Conservation (phyloP, 2,329 filamentous ascomycete genomes). For the Fusarium torreyae region DNA sequence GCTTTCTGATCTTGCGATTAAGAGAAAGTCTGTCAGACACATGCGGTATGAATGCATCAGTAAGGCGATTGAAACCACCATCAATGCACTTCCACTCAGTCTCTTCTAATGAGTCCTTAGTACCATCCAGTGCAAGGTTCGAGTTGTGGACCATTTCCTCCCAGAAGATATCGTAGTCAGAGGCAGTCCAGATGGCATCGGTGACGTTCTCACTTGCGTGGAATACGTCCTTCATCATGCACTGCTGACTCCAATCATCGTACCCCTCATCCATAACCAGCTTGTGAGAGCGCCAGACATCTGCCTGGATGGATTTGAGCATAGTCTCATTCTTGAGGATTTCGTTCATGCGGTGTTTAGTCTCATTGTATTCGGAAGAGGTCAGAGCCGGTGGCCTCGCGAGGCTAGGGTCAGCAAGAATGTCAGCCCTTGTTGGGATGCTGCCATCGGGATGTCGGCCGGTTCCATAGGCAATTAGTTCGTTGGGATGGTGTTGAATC, state of each 20-base stretch:
- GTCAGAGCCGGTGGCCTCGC: constrained; percentile 5
- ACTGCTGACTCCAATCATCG: constrained; percentile 25
- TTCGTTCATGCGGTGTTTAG: constrained; percentile 25
- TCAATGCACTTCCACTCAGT: constrained; percentile 34
- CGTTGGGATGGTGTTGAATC: constrained; percentile 61
- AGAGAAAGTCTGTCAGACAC: neutral
- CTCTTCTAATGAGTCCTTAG: constrained; percentile 14
- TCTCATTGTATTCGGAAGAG: constrained; percentile 19
- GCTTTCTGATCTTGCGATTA: constrained; percentile 7
- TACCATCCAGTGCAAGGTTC: constrained; percentile 21
- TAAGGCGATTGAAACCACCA: constrained; percentile 18
- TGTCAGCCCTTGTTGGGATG: constrained; percentile 17
- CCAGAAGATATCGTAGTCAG: constrained; percentile 34
- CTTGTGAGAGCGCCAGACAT: constrained; percentile 25
- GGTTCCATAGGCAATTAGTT: constrained; percentile 21
- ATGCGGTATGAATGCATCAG: constrained; percentile 9
- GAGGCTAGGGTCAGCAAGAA: constrained; percentile 5
- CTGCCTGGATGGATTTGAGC: constrained; percentile 12
- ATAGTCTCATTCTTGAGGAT: constrained; percentile 36
- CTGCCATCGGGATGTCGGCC: constrained; percentile 2
- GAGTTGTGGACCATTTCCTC: constrained; percentile 36
- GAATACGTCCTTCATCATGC: constrained; percentile 19
- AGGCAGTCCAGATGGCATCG: constrained; percentile 18
- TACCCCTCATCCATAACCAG: constrained; percentile 15
- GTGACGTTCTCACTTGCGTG: constrained; percentile 24